Evolutionary conservation across 2,329 filamentous ascomycete genomes (phyloP).

Genomic region (Calonectria henricotiae): DNA sequence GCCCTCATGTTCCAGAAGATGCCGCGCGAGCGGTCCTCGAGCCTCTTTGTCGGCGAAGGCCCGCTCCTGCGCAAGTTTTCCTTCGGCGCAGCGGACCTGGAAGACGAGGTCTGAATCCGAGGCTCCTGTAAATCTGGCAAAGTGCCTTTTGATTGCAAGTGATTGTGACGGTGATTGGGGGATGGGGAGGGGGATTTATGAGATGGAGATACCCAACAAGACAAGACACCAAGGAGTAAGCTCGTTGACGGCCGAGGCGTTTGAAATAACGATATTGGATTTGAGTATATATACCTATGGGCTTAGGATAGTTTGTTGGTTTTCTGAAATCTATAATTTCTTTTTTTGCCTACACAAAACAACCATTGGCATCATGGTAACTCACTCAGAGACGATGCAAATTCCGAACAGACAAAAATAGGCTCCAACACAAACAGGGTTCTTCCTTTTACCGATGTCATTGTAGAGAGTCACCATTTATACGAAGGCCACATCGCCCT

Average conservation of each 20-base stretch:
- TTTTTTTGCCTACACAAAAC: neutral
- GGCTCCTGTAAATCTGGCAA: neutral
- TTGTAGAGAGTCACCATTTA: too few relatives aligned
- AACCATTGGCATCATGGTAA: neutral
- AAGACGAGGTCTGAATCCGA: slow-evolving; percentile 58
- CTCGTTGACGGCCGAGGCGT: neutral
- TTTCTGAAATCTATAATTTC: too few relatives aligned
- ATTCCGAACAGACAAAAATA: too few relatives aligned
- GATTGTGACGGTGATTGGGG: too few relatives aligned
- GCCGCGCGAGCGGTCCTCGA: slow-evolving; percentile 63
- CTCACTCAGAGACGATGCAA: too few relatives aligned
- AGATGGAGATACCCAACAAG: slow-evolving; percentile 2
- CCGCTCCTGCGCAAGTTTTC: slow-evolving; percentile 63
- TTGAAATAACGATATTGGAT: neutral
- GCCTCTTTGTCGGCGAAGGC: slow-evolving; percentile 65
- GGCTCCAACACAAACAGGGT: too few relatives aligned
- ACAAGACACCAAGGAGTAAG: neutral
- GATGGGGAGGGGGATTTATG: neutral
- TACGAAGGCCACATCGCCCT: too few relatives aligned
- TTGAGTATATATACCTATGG: neutral
- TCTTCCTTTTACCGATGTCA: too few relatives aligned
- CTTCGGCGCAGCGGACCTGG: slow-evolving; percentile 56
- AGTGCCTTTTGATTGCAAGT: neutral
- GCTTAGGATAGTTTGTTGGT: neutral
- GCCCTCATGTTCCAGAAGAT: slow-evolving; percentile 65